Conservation (phyloP, 2,329 filamentous ascomycete species). For the Exophiala sp. region DNA sequence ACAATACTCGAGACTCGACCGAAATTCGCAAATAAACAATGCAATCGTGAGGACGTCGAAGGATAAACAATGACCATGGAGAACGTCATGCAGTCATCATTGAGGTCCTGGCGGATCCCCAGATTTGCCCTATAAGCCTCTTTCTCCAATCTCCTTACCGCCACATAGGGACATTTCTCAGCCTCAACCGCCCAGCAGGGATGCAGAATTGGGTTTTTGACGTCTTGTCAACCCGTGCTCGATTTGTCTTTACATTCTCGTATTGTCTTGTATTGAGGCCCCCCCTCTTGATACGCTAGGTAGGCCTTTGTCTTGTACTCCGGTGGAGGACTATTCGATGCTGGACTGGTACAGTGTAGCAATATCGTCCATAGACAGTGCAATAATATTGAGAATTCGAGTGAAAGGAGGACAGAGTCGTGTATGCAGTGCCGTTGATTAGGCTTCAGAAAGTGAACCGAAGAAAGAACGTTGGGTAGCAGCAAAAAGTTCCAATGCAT, state of each 20-base stretch:
- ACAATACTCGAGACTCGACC: neutral
- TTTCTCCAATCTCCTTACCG: conserved; percentile 26
- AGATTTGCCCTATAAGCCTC: conserved; percentile 8
- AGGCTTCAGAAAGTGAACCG: neutral
- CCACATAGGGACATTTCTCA: conserved; percentile 18
- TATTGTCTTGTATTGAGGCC: neutral
- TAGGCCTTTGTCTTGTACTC: neutral
- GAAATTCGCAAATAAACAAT: conserved; percentile 1
- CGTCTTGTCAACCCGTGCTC: conserved; percentile 5
- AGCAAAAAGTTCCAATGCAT: neutral
- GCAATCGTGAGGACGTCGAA: neutral
- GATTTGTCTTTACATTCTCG: conserved; percentile 18
- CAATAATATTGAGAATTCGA: neutral
- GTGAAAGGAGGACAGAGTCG: neutral
- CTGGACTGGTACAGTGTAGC: neutral
- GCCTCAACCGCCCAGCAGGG: conserved; percentile 19
- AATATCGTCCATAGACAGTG: neutral
- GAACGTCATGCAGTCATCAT: conserved; percentile 23
- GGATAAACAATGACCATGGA: conserved; percentile 4
- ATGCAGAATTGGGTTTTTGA: neutral
- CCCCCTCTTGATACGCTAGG: neutral
- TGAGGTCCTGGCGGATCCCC: conserved; percentile 7
- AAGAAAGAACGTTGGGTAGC: no score
- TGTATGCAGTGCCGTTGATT: conserved; percentile 1
- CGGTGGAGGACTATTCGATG: neutral